These are phyloP conservation scores for Ascobolus immersus DNA, from an alignment of 495 filamentous ascomycete species.

Conservation along the genomic window DNA sequence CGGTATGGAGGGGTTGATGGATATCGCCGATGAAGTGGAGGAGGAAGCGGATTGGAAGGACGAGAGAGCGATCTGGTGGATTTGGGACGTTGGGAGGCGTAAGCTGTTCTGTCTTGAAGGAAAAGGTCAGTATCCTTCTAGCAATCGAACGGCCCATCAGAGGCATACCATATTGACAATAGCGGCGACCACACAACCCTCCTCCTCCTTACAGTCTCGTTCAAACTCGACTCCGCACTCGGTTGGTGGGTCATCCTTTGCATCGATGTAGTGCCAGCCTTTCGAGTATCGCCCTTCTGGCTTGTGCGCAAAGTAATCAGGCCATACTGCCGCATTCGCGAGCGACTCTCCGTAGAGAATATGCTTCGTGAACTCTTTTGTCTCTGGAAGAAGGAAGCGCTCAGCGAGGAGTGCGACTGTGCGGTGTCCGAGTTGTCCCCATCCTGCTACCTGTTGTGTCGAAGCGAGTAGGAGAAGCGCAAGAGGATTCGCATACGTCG, in stretches of 20 bases:
- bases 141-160: background rate
- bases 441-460: too few species aligned
- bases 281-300: conserved; percentile 29
- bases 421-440: conserved; percentile 15
- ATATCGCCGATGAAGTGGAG: conserved; percentile 41
- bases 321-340: conserved; percentile 36
- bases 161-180: conserved; percentile 10
- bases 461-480: too few species aligned
- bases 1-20: conserved; percentile 39
- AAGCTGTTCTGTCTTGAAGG: background rate
- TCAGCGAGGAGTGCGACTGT: conserved; percentile 14
- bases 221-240: conserved; percentile 32
- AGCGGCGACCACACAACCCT: conserved; percentile 39
- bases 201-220: conserved; percentile 31
- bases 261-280: conserved; percentile 49
- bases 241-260: conserved; percentile 33
- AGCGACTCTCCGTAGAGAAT: conserved; percentile 23
- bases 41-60: conserved; percentile 34
- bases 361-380: conserved; percentile 7
- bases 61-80: conserved; percentile 18
- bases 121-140: background rate
- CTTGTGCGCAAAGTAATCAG: conserved; percentile 34
- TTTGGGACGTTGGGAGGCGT: background rate
- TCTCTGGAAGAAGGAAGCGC: conserved; percentile 13
- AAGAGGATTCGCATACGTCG: too few species aligned